Conservation (phyloP, 2,329 filamentous ascomycete species). For the Aspergillus ibericus region DNA sequence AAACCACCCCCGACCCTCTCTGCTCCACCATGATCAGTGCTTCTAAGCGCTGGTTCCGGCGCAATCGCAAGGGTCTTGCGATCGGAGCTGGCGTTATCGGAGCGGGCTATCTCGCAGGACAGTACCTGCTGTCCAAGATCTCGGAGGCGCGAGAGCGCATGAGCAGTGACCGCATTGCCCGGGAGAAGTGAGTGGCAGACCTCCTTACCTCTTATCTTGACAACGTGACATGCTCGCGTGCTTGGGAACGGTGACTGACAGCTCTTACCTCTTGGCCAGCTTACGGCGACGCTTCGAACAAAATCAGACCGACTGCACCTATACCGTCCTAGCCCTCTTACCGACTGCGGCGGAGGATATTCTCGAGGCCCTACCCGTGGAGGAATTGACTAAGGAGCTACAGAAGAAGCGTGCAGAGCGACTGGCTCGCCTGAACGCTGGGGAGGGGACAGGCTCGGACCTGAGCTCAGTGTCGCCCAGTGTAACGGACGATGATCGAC, state of each 20-base stretch:
- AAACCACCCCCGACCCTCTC: conserved; percentile 7
- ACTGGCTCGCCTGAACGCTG: conserved; percentile 57
- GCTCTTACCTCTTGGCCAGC: conserved; percentile 52
- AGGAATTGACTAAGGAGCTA: conserved; percentile 88
- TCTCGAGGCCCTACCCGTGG: conserved; percentile 82
- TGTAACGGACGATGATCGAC: conserved; percentile 77
- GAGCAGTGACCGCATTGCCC: conserved; percentile 91
- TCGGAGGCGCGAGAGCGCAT: conserved; percentile 93
- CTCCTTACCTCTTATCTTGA: background rate
- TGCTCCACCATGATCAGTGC: conserved; percentile 61
- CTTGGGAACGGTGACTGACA: conserved; percentile 13
- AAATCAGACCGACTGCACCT: conserved; percentile 98
- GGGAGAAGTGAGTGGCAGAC: conserved; percentile 74
- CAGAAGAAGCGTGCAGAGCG: conserved; percentile 87
- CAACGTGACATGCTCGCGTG: conserved; percentile 12
- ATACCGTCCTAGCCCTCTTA: conserved; percentile 92
- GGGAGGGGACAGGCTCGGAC: conserved; percentile 59
- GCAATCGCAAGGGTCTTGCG: conserved; percentile 86
- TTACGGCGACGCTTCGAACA: conserved; percentile 95
- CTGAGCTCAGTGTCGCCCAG: conserved; percentile 62
- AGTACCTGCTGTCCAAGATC: conserved; percentile 90
- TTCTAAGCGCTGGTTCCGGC: conserved; percentile 85
- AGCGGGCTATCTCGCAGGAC: conserved; percentile 85
- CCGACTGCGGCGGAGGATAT: conserved; percentile 90
- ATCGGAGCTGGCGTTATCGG: conserved; percentile 85